phyloP scores from a whole-genome alignment of 2,329 filamentous ascomycete species.

The Trichoderma sp. region DNA sequence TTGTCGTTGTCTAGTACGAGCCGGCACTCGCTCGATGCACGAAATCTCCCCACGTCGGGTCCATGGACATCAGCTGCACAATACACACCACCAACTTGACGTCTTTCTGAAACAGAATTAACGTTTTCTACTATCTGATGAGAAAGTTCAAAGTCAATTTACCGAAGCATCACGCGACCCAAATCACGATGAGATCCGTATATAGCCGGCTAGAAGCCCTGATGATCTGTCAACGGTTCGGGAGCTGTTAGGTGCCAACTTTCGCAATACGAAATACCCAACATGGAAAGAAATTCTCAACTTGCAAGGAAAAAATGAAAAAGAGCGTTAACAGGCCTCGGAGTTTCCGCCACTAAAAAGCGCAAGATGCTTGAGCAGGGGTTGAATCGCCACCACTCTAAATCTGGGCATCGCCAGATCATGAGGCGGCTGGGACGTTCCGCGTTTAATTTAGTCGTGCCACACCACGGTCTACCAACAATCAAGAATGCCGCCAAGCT shows the following conservation, averaged over 20 bases:
- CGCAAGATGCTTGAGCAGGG: neutral
- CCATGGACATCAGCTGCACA: neutral
- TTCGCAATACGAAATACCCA: neutral
- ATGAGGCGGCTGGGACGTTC: conserved; percentile 13
- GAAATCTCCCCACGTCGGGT: conserved; percentile 6
- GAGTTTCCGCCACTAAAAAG: neutral
- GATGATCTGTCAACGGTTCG: neutral
- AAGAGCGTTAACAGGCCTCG: neutral
- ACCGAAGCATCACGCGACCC: neutral
- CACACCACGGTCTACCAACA: neutral
- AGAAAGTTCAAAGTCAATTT: neutral
- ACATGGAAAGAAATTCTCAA: neutral
- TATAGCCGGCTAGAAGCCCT: neutral
- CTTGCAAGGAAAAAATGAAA: neutral
- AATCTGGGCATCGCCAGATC: conserved; percentile 6
- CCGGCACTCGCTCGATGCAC: conserved; percentile 13
- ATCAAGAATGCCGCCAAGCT: neutral
- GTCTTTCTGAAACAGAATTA: neutral
- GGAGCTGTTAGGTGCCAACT: neutral
- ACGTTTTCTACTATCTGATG: neutral
- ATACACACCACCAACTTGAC: neutral
- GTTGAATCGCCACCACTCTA: neutral
- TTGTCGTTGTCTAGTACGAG: neutral
- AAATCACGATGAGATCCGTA: neutral
- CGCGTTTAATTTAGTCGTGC: neutral